A percentile compares a stretch with the other conserved stretches of the same genome.
phyloP scores from a whole-genome alignment of 768 basidiomycete species.

The Macrocybe gigantea region DNA sequence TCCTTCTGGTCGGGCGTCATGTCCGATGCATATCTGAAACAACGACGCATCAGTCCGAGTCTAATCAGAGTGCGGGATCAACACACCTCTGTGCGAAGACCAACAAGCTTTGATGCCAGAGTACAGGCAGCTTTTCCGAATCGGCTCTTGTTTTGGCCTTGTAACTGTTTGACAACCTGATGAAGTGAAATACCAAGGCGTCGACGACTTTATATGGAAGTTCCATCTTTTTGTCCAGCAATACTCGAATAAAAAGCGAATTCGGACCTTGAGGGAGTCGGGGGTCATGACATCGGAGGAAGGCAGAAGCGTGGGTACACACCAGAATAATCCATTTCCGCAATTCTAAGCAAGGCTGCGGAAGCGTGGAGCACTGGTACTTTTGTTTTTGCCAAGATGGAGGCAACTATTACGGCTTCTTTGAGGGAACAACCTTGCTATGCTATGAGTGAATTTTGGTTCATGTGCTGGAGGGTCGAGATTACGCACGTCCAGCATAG shows the following conservation, averaged over 20 bases:
- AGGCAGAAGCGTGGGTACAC: conserved; percentile 2
- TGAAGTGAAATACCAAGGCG: conserved; percentile 96
- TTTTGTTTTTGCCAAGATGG: conserved; percentile 84
- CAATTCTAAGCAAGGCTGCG: conserved; percentile 87
- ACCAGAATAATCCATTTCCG: conserved; percentile 97
- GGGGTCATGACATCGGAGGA: neutral
- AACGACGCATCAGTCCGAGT: neutral
- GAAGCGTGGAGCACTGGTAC: conserved; percentile 97
- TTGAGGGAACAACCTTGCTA: conserved; percentile 80
- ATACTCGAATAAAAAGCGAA: conserved; percentile 93
- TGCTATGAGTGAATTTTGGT: conserved; percentile 1
- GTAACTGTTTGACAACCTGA: conserved; percentile 89
- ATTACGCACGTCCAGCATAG: conserved; percentile 76
- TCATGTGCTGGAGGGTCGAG: neutral
- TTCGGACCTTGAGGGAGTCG: conserved; percentile 60
- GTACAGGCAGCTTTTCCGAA: conserved; percentile 81
- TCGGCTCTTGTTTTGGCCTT: conserved; percentile 68
- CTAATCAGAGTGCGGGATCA: conserved; percentile 4
- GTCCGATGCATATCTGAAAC: conserved; percentile 83
- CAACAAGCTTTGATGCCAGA: conserved; percentile 97
- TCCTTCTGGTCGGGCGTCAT: conserved; percentile 97
- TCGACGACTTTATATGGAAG: conserved; percentile 98
- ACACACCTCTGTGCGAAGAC: conserved; percentile 87
- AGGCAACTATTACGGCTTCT: conserved; percentile 92
- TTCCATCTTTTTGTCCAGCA: conserved; percentile 97